A percentile compares a stretch with the other conserved stretches of the same genome.
Evolutionary conservation across 1,284 basidiomycete species (phyloP).

Genomic region (Malassezia sp.): DNA sequence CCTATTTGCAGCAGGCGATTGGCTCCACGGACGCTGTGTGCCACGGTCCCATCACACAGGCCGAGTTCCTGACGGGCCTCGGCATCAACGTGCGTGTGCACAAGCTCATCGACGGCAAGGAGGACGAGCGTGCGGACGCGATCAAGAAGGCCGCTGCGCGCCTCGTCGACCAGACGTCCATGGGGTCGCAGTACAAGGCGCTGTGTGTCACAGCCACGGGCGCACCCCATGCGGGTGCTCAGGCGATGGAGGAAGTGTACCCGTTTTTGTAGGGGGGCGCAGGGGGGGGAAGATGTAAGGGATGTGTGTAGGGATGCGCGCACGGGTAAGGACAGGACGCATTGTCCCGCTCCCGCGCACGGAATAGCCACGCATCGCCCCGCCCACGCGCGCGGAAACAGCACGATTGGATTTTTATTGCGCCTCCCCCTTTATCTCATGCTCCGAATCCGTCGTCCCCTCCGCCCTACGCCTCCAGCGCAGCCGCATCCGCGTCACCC

Average conservation of each 20-base stretch:
- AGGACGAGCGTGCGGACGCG: slow-evolving; percentile 37
- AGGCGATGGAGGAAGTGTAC: slow-evolving; percentile 9
- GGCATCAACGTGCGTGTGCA: slow-evolving; percentile 57
- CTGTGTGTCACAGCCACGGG: slow-evolving; percentile 27
- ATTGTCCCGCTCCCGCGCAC: no score
- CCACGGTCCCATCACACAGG: slow-evolving; percentile 61
- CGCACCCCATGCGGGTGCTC: not conserved
- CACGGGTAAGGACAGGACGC: no score
- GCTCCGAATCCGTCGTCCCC: not conserved
- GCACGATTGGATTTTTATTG: not conserved
- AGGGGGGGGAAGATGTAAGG: no score
- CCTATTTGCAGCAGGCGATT: slow-evolving; percentile 69
- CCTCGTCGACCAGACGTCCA: slow-evolving; percentile 52
- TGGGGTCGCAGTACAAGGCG: slow-evolving; percentile 55
- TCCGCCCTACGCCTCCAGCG: not conserved
- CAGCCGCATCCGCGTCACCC: slow-evolving; percentile 1
- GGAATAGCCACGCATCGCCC: no score
- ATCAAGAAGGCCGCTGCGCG: slow-evolving; percentile 50
- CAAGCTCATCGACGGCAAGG: slow-evolving; percentile 13
- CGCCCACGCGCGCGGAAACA: no score
- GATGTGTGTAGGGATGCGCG: no score
- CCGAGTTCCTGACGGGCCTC: slow-evolving; percentile 54
- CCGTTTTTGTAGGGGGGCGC: slow-evolving; percentile 10
- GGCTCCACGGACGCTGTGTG: slow-evolving; percentile 45
- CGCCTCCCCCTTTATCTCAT: not conserved